phyloP scores from a whole-genome alignment of 1,284 basidiomycete species.

The Boletus sp. region DNA sequence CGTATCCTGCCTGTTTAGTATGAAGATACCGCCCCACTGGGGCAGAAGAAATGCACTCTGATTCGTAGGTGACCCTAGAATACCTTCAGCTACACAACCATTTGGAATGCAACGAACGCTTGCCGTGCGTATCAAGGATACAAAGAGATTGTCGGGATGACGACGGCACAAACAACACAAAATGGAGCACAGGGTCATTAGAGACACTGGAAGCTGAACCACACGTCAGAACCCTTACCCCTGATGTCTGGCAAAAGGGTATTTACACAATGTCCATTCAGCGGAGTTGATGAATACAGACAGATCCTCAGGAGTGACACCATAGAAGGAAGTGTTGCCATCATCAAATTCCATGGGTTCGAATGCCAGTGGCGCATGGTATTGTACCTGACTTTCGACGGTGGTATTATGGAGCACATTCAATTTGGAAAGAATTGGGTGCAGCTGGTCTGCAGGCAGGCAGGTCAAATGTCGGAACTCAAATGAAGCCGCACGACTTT shows the following conservation, averaged over 20 bases:
- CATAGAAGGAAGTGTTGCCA: conserved; percentile 41
- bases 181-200: conserved; percentile 90
- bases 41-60: conserved; percentile 84
- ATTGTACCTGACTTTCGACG: conserved; percentile 91
- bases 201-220: conserved; percentile 71
- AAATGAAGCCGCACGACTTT: conserved; percentile 36
- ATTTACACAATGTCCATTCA: conserved; percentile 87
- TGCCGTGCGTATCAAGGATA: conserved; percentile 61
- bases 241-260: neutral
- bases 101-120: conserved; percentile 14
- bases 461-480: conserved; percentile 15
- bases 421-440: conserved; percentile 62
- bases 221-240: conserved; percentile 13
- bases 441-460: conserved; percentile 55
- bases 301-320: conserved; percentile 74
- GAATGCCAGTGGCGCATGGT: conserved; percentile 87
- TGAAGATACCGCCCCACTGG: conserved; percentile 91
- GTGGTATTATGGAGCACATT: conserved; percentile 81
- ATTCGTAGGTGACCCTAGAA: conserved; percentile 40
- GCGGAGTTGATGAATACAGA: conserved; percentile 94
- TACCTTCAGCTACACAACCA: conserved; percentile 9
- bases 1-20: conserved; percentile 58
- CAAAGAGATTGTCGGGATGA: conserved; percentile 62
- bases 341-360: conserved; percentile 46
- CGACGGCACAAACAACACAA: conserved; percentile 87